Conservation (phyloP, 768 basidiomycete genomes). For the Tricholoma hemisulphureum region DNA sequence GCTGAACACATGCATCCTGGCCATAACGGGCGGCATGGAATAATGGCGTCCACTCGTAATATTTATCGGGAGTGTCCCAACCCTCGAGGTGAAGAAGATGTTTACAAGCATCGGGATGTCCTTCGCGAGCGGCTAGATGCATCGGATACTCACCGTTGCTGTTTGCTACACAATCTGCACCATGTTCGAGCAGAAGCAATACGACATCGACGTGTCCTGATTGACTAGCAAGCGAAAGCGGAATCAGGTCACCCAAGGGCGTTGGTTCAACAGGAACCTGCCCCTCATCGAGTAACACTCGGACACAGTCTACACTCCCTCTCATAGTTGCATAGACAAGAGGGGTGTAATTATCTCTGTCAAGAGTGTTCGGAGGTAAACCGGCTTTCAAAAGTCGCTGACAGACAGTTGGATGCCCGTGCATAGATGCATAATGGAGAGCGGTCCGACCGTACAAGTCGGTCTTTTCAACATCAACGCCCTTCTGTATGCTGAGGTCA, state of each 20-base stretch:
- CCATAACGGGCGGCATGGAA: conserved; percentile 94
- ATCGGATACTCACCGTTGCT: conserved; percentile 97
- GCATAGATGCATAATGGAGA: conserved; percentile 94
- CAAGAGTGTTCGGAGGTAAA: conserved; percentile 65
- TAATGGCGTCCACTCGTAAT: conserved; percentile 97
- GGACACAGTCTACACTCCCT: conserved; percentile 81
- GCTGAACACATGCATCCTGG: conserved; percentile 64
- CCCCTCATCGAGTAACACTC: conserved; percentile 75
- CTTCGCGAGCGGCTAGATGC: conserved; percentile 92
- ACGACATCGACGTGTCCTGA: conserved; percentile 86
- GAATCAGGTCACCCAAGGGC: conserved; percentile 69
- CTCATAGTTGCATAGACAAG: conserved; percentile 89
- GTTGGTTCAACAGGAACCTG: conserved; percentile 62
- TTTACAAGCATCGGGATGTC: conserved; percentile 81
- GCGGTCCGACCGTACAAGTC: conserved; percentile 94
- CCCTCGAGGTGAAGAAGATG: conserved; percentile 72
- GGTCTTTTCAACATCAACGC: conserved; percentile 65
- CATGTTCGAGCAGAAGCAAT: conserved; percentile 69
- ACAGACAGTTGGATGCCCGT: conserved; percentile 79
- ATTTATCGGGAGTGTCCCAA: conserved; percentile 91
- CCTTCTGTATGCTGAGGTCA: conserved; percentile 72
- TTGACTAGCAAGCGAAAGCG: conserved; percentile 88
- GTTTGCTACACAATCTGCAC: conserved; percentile 78
- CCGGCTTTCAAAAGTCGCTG: conserved; percentile 68
- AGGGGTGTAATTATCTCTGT: conserved; percentile 94